Evolutionary conservation across 257 asterid species (phyloP).

Genomic region (Oldenlandia corymbosa): DNA sequence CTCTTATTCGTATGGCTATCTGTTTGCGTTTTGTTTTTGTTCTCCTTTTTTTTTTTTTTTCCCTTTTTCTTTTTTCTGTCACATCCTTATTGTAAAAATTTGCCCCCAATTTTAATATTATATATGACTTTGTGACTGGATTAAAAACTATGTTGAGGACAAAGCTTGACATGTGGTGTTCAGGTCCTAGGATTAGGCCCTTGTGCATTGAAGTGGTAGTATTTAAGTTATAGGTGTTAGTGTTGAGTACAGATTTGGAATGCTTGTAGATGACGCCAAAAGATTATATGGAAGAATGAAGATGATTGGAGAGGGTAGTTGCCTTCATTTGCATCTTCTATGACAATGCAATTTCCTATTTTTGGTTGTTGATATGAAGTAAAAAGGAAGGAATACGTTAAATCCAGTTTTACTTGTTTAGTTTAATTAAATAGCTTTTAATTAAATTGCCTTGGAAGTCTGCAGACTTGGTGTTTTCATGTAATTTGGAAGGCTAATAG

Average conservation of each 20-base stretch:
- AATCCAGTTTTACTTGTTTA: neutral
- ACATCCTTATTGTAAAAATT: neutral
- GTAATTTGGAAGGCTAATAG: neutral
- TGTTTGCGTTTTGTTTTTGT: too few species aligned
- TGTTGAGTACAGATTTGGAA: neutral
- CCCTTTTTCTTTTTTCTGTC: too few species aligned
- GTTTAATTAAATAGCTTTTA: neutral
- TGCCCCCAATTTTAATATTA: neutral
- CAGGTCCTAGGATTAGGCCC: too few species aligned
- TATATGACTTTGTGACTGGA: neutral
- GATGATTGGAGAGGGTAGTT: neutral
- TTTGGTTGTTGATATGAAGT: neutral
- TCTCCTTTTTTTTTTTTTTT: too few species aligned
- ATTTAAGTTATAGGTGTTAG: neutral
- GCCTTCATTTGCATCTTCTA: neutral
- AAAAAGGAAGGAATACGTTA: neutral
- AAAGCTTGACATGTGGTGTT: neutral
- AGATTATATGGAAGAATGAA: neutral
- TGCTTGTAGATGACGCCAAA: neutral
- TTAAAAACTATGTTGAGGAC: too few species aligned
- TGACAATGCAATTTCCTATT: neutral
- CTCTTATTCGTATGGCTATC: neutral
- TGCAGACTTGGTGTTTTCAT: neutral
- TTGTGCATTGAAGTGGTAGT: too few species aligned
- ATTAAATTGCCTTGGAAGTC: neutral